These are phyloP conservation scores for Skeletonema tropicum DNA, from an alignment of 108 stramenopile species.

Conservation along the genomic window DNA sequence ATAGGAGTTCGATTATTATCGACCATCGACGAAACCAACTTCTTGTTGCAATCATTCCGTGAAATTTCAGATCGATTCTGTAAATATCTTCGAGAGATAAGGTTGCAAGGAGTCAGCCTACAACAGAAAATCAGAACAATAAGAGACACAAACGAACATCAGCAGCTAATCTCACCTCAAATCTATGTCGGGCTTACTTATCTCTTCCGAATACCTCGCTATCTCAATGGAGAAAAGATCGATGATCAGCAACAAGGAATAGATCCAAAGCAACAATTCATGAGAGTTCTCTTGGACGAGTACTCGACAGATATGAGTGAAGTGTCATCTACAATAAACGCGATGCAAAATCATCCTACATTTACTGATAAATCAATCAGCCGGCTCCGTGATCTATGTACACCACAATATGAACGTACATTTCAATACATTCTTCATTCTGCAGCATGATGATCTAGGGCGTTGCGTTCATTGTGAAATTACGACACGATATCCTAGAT, in stretches of 20 bases:
- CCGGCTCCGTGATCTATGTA: conserved; percentile 49
- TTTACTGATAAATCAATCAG: conserved; percentile 7
- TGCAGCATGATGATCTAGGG: conserved; percentile 57
- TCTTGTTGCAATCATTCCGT: not conserved
- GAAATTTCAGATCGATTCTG: not conserved
- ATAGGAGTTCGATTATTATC: not conserved
- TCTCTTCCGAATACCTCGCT: conserved; percentile 29
- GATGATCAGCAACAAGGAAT: not conserved
- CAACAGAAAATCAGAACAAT: not conserved
- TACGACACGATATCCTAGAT: conserved; percentile 62
- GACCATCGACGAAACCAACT: not conserved
- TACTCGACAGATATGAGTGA: conserved; percentile 19
- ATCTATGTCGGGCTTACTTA: conserved; percentile 32
- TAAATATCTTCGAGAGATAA: not conserved
- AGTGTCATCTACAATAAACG: conserved; percentile 17
- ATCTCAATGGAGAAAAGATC: conserved; percentile 4
- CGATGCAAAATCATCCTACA: conserved; percentile 15
- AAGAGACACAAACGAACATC: conserved; percentile 9
- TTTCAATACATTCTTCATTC: conserved; percentile 59
- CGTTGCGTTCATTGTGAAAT: conserved; percentile 60
- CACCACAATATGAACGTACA: conserved; percentile 62
- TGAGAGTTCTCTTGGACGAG: conserved; percentile 22
- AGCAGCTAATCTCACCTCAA: conserved; percentile 37
- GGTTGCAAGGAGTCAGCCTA: not conserved
- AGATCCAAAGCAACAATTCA: conserved; percentile 19